phyloP scores from a whole-genome alignment of 1,284 basidiomycete species.

The Megacollybia platyphylla region DNA sequence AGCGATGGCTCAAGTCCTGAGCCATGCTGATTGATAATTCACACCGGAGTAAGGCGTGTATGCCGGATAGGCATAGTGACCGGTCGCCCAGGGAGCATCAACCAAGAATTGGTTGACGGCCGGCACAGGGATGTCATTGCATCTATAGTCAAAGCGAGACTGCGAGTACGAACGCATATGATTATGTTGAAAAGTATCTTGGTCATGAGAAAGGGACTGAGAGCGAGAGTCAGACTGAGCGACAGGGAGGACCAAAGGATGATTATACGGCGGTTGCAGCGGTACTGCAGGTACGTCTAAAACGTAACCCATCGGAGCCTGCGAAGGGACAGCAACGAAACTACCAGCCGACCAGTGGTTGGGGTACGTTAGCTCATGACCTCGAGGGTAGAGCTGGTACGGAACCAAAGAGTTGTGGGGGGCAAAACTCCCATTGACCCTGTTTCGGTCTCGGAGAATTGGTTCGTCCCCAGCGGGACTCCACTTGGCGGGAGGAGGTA shows the following conservation, averaged over 20 bases:
- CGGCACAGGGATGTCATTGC: constrained; percentile 29
- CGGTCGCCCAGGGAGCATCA: constrained; percentile 28
- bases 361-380: constrained; percentile 17
- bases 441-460: constrained; percentile 38
- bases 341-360: constrained; percentile 26
- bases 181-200: constrained; percentile 31
- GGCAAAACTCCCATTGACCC: constrained; percentile 26
- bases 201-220: constrained; percentile 40
- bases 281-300: constrained; percentile 22
- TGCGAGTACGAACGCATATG: constrained; percentile 54
- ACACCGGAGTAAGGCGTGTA: constrained; percentile 25
- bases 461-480: constrained; percentile 67
- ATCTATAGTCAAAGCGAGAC: constrained; percentile 36
- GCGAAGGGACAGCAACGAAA: constrained; percentile 12
- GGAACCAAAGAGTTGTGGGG: constrained; percentile 11
- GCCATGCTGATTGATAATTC: constrained; percentile 37
- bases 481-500: constrained; percentile 72
- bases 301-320: constrained; percentile 18
- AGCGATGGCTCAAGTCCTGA: constrained; percentile 26
- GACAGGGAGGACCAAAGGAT: constrained; percentile 24
- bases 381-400: constrained; percentile 16
- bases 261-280: constrained; percentile 21
- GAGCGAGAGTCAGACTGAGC: constrained; percentile 34
- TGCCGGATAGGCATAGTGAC: constrained; percentile 26
- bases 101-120: constrained; percentile 23